Percentiles rank a stretch among this genome's conserved stretches.
phyloP scores from a whole-genome alignment of 2,329 filamentous ascomycete species.

The Zalaria sp. region DNA sequence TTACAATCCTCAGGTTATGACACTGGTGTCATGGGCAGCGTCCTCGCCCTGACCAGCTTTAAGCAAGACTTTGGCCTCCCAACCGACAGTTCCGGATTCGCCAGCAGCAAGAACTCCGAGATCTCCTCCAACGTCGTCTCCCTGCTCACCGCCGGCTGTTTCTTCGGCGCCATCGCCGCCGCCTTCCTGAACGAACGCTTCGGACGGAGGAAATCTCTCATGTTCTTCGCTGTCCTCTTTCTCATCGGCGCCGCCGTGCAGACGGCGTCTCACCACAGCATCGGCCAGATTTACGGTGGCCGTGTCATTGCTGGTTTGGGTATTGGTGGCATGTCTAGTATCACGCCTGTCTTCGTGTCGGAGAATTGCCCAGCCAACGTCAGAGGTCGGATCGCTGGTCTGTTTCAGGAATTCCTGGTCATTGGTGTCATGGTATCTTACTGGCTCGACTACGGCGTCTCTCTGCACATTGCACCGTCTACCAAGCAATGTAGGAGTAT shows the following conservation, averaged over 20 bases:
- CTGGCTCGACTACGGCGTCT: slow-evolving; percentile 16
- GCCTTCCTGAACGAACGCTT: slow-evolving; percentile 40
- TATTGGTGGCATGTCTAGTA: slow-evolving; percentile 38
- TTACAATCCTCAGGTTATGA: slow-evolving; percentile 25
- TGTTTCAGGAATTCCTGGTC: slow-evolving; percentile 45
- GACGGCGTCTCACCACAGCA: slow-evolving; percentile 41
- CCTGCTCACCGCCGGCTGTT: slow-evolving; percentile 54
- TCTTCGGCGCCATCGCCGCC: slow-evolving; percentile 46
- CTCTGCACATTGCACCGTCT: slow-evolving; percentile 4
- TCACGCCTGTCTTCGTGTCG: slow-evolving; percentile 44
- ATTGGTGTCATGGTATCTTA: slow-evolving; percentile 35
- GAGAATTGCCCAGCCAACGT: slow-evolving; percentile 46
- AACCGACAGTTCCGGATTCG: slow-evolving; percentile 37
- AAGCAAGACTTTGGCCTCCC: slow-evolving; percentile 20
- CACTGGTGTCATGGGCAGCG: slow-evolving; percentile 53
- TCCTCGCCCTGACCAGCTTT: slow-evolving; percentile 45
- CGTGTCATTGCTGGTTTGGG: slow-evolving; percentile 42
- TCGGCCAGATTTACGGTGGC: slow-evolving; percentile 52
- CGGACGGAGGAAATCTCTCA: slow-evolving; percentile 41
- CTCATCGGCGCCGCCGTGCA: slow-evolving; percentile 51
- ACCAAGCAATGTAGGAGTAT: slow-evolving; percentile 5
- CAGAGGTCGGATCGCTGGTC: slow-evolving; percentile 42
- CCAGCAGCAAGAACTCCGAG: slow-evolving; percentile 24
- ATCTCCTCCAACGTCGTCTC: slow-evolving; percentile 56
- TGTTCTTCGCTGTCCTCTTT: slow-evolving; percentile 42